These are phyloP conservation scores for Cladosporium sp. DNA, from an alignment of 2,329 filamentous ascomycete species.

Conservation along the genomic window DNA sequence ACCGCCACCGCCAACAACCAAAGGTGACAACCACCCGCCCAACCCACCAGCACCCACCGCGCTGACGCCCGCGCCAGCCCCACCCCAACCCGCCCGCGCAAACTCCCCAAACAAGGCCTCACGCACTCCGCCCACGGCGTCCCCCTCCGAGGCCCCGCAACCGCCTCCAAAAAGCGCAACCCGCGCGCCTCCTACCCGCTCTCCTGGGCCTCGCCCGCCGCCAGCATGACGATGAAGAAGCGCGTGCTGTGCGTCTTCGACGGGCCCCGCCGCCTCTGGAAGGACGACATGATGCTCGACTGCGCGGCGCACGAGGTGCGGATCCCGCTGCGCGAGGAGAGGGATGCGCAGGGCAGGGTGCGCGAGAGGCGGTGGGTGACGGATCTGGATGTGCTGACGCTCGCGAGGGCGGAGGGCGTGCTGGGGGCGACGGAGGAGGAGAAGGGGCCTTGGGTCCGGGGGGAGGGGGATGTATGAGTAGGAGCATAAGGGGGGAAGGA, in stretches of 20 bases:
- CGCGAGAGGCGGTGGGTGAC: slow-evolving; percentile 60
- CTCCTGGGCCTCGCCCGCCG: slow-evolving; percentile 85
- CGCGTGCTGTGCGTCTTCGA: slow-evolving; percentile 90
- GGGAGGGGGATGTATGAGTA: slow-evolving; percentile 41
- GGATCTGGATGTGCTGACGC: slow-evolving; percentile 83
- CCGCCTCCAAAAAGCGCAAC: slow-evolving; percentile 78
- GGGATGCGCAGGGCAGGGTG: slow-evolving; percentile 51
- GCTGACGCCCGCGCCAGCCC: too few relatives aligned
- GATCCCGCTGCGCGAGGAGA: slow-evolving; percentile 52
- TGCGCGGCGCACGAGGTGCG: slow-evolving; percentile 83
- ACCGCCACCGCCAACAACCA: slow-evolving; percentile 35
- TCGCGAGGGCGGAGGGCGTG: slow-evolving; percentile 82
- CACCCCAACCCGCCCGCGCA: slow-evolving; percentile 18
- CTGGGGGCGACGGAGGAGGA: slow-evolving; percentile 74
- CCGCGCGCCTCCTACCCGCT: slow-evolving; percentile 57
- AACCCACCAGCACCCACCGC: slow-evolving; percentile 24
- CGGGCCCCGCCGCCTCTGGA: slow-evolving; percentile 78
- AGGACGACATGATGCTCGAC: slow-evolving; percentile 98
- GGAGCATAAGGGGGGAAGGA: too few relatives aligned
- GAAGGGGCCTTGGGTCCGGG: slow-evolving; percentile 75
- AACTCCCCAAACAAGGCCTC: slow-evolving; percentile 47
- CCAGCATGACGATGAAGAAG: slow-evolving; percentile 98
- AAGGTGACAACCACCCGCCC: slow-evolving; percentile 40
- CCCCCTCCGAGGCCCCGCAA: slow-evolving; percentile 43
- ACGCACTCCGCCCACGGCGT: slow-evolving; percentile 74